Evolutionary conservation across 106 monocot species (phyloP), one percentile per base, ranked within the genome.

Genomic region (Chionographis japonica): DNA sequence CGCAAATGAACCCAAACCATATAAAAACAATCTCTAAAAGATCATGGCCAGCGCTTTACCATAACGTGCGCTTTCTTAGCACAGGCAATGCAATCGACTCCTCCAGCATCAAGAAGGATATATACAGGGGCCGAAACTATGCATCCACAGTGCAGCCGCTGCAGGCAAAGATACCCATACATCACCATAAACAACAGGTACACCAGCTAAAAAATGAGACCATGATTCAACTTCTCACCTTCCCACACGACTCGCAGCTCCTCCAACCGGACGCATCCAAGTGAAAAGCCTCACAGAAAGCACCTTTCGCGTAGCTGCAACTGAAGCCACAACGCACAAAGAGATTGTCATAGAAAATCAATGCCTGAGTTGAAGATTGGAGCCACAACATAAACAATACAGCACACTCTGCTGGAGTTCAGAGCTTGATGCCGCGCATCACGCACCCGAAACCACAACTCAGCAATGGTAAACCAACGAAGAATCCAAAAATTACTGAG

Each of bases 131-230:
- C 40, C 2, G 84, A 88, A 19, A 88, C 88, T 36, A 88, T 75
- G 35, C 88, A 88, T 19, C 88, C 88, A 64, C 88, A 88, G 54
- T 88, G 88, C 49, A 84, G 40, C 61, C 75, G 70, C 88, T 88
- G 80, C 63, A 62, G 16, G 56, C 20, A 50, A 6, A 18, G 36
- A 54, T 42, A 46, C 53, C 8, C 43, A 46, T 13, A 3, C 17
- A 16, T 16, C 10, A 37, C 20, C 46, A 56, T 56, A 65, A 27
- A 65, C 2, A 14, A 17, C 55, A 37, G 0, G 20, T 8, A 49
- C 37, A 42, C 52, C 14, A 69, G 6, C 46, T 57, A 57, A 69
- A 57, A 13, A 15, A 43, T 13, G 11, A 46, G 9, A 46, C 46
- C 5, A 46, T 46, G 27, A 38, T 41, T 6, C 27, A n/a, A n/a